Evolutionary conservation across 1,284 basidiomycete genomes (phyloP), one percentile per base, ranked within the genome.

Genomic region (Ceratobasidium sp.): DNA sequence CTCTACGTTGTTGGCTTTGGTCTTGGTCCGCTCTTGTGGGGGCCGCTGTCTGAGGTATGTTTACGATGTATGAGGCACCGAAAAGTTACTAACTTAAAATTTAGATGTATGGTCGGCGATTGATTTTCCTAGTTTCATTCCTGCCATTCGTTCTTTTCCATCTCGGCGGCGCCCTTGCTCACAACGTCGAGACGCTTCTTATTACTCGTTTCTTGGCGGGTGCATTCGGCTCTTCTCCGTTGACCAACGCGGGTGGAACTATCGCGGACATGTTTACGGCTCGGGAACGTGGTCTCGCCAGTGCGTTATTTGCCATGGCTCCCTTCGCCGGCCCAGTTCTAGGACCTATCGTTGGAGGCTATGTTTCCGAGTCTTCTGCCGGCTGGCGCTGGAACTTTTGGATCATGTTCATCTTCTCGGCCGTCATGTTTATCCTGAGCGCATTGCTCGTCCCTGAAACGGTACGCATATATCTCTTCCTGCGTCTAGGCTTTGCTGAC

Each of bases 311-410:
- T 78, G 84, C 88, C 0, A 84, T 86, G 3, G 88, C 89, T n/a
- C 89, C 91, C 1, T 92, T 91, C 78, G 83, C 91, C 21, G 92
- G 91, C 10, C 91, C 91, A 85, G 86, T 88, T 14, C 80, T 87
- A 41, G 87, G 89, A 0, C 89, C 89, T 1, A 85, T 90, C 55
- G 85, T 88, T 23, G 88, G 90, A 28, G 71, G 74, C 8, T 69
- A 52, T 23, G 52, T 60, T 4, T 64, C 58, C 43, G 79, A 86
- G 74, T 83, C 81, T 72, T 77, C 81, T 30, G 81, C 78, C 5
- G 86, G 86, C 14, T 92, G 88, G 88, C 83, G 87, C 45, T 90
- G 89, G 80, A 87, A 88, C 57, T 91, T 92, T 79, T 91, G 89
- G 88, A 81, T 92, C 61, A 87, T 90, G 82, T 84, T 88, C 76